Conservation (phyloP, 1,284 basidiomycete genomes). For the Wallemia ichthyophaga region DNA sequence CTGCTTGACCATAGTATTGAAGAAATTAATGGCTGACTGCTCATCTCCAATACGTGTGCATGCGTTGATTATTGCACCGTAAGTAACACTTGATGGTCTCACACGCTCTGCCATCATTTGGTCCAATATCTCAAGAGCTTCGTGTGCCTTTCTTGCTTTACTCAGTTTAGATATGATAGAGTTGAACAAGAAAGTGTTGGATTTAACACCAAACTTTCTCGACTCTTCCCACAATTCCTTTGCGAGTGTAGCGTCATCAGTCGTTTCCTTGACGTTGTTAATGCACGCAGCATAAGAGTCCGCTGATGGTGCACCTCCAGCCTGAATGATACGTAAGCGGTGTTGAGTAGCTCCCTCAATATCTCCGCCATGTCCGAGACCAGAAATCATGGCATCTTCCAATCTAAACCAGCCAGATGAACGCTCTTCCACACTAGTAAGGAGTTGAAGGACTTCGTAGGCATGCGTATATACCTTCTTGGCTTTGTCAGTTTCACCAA, state of each 20-base stretch:
- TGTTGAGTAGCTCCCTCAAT: slow-evolving; percentile 50
- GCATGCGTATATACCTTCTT: slow-evolving; percentile 36
- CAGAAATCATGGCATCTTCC: slow-evolving; percentile 67
- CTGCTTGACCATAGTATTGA: slow-evolving; percentile 49
- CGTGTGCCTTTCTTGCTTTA: slow-evolving; percentile 67
- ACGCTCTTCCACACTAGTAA: slow-evolving; percentile 17
- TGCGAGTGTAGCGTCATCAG: slow-evolving; percentile 67
- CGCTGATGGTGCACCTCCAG: slow-evolving; percentile 45
- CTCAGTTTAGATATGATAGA: slow-evolving; percentile 82
- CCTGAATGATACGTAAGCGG: slow-evolving; percentile 40
- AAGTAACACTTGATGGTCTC: slow-evolving; percentile 58
- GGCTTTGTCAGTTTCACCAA: slow-evolving; percentile 29
- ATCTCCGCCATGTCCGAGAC: slow-evolving; percentile 45
- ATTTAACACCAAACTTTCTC: slow-evolving; percentile 32
- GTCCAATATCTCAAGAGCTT: slow-evolving; percentile 55
- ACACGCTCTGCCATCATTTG: slow-evolving; percentile 32
- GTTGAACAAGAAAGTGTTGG: slow-evolving; percentile 72
- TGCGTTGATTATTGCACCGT: slow-evolving; percentile 71
- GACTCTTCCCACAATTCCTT: slow-evolving; percentile 54
- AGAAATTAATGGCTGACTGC: slow-evolving; percentile 46
- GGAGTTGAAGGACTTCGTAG: slow-evolving; percentile 26
- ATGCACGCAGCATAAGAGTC: slow-evolving; percentile 79
- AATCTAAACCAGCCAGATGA: slow-evolving; percentile 35
- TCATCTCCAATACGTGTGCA: slow-evolving; percentile 81
- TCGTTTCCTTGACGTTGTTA: slow-evolving; percentile 58